These are phyloP conservation scores for Solanum neorickii DNA, from an alignment of 257 asterid species.

Conservation along the genomic window DNA sequence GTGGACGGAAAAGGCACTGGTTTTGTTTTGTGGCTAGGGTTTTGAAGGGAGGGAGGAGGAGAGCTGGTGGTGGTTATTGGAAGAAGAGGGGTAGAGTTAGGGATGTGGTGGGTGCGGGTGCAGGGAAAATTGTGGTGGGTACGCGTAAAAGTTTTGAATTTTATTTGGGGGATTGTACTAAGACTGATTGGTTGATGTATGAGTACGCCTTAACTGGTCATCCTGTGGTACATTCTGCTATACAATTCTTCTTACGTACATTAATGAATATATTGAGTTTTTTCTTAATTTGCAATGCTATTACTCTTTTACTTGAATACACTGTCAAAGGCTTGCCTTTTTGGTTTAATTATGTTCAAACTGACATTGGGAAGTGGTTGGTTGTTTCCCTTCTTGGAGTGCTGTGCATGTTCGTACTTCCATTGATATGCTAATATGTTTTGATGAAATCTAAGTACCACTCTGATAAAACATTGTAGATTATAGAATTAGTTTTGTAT, in stretches of 20 bases:
- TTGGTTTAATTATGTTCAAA: not conserved
- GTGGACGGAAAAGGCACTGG: constrained; percentile 27
- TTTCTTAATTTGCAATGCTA: not conserved
- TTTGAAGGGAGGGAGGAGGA: constrained; percentile 8
- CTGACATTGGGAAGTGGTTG: not conserved
- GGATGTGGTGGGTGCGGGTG: constrained; percentile 17
- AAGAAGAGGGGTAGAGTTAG: constrained; percentile 11
- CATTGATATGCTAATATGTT: not conserved
- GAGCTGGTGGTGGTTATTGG: constrained; percentile 28
- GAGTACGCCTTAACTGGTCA: constrained; percentile 20
- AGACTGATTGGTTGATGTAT: constrained; percentile 31
- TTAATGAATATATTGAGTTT: not conserved
- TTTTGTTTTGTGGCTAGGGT: constrained; percentile 18
- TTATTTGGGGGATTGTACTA: constrained; percentile 15
- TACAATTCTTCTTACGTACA: not conserved
- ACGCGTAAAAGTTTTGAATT: constrained; percentile 23
- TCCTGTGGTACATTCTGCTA: constrained; percentile 13
- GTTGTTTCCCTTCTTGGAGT: not conserved
- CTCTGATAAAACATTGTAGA: not conserved
- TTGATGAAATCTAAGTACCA: not conserved
- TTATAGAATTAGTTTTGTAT: not conserved
- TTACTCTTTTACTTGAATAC: not conserved
- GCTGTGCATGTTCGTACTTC: not conserved
- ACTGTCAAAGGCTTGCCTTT: not conserved
- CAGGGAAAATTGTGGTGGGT: constrained; percentile 22